phyloP scores from a whole-genome alignment of 345 rosid genomes.

The Noccaea caerulescens region DNA sequence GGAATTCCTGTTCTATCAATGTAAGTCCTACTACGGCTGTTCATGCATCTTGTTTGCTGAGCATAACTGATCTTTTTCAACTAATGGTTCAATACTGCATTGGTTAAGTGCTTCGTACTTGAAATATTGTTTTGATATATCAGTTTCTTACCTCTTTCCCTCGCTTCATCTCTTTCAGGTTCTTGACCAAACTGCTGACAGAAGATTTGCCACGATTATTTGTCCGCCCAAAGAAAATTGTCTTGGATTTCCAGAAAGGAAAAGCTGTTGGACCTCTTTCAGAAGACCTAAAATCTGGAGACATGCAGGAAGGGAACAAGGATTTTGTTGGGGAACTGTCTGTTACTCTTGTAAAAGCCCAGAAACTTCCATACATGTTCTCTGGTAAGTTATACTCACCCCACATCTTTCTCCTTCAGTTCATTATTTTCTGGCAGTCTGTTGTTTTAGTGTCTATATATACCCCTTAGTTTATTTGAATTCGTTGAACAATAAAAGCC shows the following conservation, averaged over 20 bases:
- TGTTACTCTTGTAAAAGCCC: conserved; percentile 94
- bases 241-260: conserved; percentile 93
- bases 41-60: conserved; percentile 30
- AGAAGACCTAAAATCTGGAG: conserved; percentile 72
- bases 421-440: conserved; percentile 3
- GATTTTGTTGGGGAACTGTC: conserved; percentile 96
- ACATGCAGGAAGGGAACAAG: conserved; percentile 83
- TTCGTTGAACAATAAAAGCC: neutral
- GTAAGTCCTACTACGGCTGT: conserved; percentile 60
- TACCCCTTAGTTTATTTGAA: conserved; percentile 7
- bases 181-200: conserved; percentile 89
- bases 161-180: conserved; percentile 55
- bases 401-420: neutral
- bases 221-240: conserved; percentile 98
- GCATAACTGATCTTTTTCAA: conserved; percentile 19
- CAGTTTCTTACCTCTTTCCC: conserved; percentile 17
- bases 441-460: conserved; percentile 8
- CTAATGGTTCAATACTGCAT: conserved; percentile 27
- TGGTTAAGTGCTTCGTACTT: conserved; percentile 6
- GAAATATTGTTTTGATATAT: conserved; percentile 11
- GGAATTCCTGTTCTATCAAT: conserved; percentile 97
- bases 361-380: conserved; percentile 74
- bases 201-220: conserved; percentile 91
- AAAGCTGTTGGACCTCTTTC: conserved; percentile 89
- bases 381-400: conserved; percentile 57